A percentile compares a stretch with the other conserved stretches of the same genome.
Evolutionary conservation across 75 land plant genomes (phyloP).

Genomic region (Larix kaempferi): DNA sequence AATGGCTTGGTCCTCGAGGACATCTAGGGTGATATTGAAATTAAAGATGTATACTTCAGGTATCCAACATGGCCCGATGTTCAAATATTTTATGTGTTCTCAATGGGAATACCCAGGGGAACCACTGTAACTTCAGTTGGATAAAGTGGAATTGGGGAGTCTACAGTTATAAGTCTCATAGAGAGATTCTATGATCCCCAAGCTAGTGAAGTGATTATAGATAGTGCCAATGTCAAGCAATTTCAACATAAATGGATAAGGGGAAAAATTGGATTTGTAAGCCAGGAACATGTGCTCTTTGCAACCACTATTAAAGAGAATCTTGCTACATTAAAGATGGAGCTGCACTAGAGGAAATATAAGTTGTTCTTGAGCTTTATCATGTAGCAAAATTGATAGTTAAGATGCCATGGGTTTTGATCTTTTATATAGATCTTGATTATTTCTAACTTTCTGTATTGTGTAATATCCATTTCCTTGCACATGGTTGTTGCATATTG

Average conservation of each 20-base stretch:
- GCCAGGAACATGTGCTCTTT: slow-evolving; percentile 60
- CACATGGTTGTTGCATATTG: too few species aligned
- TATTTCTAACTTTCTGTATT: too few species aligned
- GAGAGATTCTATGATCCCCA: slow-evolving; percentile 48
- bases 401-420: slow-evolving; percentile 33
- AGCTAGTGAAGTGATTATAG: slow-evolving; percentile 39
- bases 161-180: slow-evolving; percentile 38
- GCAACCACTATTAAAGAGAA: slow-evolving; percentile 55
- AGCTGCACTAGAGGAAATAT: slow-evolving; percentile 37
- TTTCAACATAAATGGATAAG: slow-evolving; percentile 50
- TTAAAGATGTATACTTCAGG: slow-evolving; percentile 29
- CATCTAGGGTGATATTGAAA: slow-evolving; percentile 49
- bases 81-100: slow-evolving; percentile 29
- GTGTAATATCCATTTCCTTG: too few species aligned
- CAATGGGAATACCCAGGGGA: slow-evolving; percentile 34
- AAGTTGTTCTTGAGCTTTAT: slow-evolving; percentile 32
- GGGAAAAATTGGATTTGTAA: slow-evolving; percentile 52
- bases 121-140: slow-evolving; percentile 48
- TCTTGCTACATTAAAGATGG: slow-evolving; percentile 46
- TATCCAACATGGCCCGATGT: slow-evolving; percentile 51
- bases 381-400: slow-evolving; percentile 55
- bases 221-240: slow-evolving; percentile 28
- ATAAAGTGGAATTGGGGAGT: slow-evolving; percentile 58
- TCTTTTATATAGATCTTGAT: too few species aligned
- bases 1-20: slow-evolving; percentile 35